Evolutionary conservation across 169 alveolate genomes (phyloP).

Genomic region (Plasmodium adleri): DNA sequence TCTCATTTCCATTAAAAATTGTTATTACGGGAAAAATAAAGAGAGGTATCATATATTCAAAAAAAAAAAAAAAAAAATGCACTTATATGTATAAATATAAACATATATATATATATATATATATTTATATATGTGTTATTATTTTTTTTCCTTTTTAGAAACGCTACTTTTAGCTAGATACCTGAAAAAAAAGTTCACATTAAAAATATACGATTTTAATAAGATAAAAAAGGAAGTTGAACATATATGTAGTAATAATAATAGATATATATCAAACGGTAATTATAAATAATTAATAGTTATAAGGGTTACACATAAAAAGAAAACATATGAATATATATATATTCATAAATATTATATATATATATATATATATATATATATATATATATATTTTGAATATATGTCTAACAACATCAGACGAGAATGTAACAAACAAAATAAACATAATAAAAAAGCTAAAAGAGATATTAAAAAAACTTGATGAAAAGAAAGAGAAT

Average conservation of each 20-base stretch:
- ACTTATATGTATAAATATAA: neutral
- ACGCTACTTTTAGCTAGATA: constrained; percentile 27
- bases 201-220: constrained; percentile 43
- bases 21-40: constrained; percentile 71
- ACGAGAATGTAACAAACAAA: constrained; percentile 2
- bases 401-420: neutral
- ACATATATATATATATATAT: constrained; percentile 14
- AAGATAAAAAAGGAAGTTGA: constrained; percentile 30
- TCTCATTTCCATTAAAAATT: constrained; percentile 31
- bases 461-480: constrained; percentile 15
- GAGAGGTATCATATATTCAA: constrained; percentile 23
- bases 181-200: constrained; percentile 25
- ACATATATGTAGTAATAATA: constrained; percentile 8
- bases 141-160: constrained; percentile 4
- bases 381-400: neutral
- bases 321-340: neutral
- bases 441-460: constrained; percentile 32
- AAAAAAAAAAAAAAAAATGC: neutral
- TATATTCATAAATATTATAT: no score
- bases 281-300: neutral
- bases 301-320: neutral
- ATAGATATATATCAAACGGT: constrained; percentile 7
- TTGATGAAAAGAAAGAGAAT: constrained; percentile 23
- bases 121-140: neutral
- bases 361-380: neutral